Evolutionary conservation across 2,329 filamentous ascomycete species (phyloP), one percentile per base, ranked within the genome.

Genomic region (Scleromitrula shiraiana): DNA sequence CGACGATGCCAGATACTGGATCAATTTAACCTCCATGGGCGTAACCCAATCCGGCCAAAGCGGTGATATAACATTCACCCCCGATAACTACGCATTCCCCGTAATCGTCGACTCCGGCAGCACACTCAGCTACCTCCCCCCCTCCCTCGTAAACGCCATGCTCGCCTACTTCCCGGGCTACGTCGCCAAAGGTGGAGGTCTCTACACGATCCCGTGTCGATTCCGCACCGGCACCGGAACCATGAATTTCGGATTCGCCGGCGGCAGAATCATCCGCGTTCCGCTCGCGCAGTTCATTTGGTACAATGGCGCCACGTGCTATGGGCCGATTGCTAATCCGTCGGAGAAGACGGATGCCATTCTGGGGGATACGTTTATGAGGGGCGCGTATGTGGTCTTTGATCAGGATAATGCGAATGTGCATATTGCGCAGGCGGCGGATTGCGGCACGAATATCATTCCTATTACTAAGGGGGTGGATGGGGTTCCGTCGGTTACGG

Each of bases 391-490:
- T 30, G 55, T 51, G n/a, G 55, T 56, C 6, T 57, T 45, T 46
- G 55, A 57, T 29, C 54, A 56, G 32, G 55, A 56, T 24, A 56
- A 56, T 19, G 15, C 23, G 22, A 56, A 53, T 43, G 33, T 56
- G 15, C 51, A 41, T 29, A 23, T 58, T 10, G 54, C 54, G 2
- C 47, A 55, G 23, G 47, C 47, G 9, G 53, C 50, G 7, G 50
- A 41, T 20, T 58, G 56, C 24, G 53, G 52, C 1, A 41, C 52
- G 7, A 56, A 55, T 29, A 19, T 55, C 24, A 27, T 56, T 7
- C 26, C 50, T 0, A 56, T 56, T 27, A 45, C 39, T 9, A 41
- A 39, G 15, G 55, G 55, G 9, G 22, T 24, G 7, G 38, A 56
- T 46, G 52, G 53, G 15, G 52, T 57, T 14, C 53, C 55, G 6